These are phyloP conservation scores for Lathyrus aphaca DNA, from an alignment of 306 rosid genomes.

Conservation along the genomic window DNA sequence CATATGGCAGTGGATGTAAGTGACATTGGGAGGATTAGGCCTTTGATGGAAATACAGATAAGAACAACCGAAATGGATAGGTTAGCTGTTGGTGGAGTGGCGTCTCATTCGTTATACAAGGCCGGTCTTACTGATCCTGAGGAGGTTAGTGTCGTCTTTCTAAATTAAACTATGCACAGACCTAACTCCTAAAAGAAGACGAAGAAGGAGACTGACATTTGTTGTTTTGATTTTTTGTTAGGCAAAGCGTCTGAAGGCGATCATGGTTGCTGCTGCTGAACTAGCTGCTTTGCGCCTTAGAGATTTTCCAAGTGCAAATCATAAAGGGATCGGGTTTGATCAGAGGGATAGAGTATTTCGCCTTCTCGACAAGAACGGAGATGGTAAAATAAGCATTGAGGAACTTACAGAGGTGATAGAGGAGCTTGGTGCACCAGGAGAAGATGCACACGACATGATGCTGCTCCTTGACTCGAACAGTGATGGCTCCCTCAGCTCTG, in stretches of 20 bases:
- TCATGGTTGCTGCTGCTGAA: slow-evolving; percentile 90
- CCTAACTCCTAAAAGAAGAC: slow-evolving; percentile 22
- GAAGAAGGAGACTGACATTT: slow-evolving; percentile 25
- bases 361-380: slow-evolving; percentile 95
- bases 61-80: slow-evolving; percentile 85
- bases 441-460: slow-evolving; percentile 69
- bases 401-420: slow-evolving; percentile 93
- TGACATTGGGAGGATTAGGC: slow-evolving; percentile 60
- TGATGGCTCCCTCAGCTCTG: slow-evolving; percentile 52
- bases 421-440: slow-evolving; percentile 93
- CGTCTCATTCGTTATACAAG: slow-evolving; percentile 95
- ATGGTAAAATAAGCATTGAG: slow-evolving; percentile 86
- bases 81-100: slow-evolving; percentile 76
- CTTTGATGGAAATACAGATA: slow-evolving; percentile 87
- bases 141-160: slow-evolving; percentile 59
- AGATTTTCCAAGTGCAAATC: slow-evolving; percentile 65
- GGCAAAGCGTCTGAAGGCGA: slow-evolving; percentile 87
- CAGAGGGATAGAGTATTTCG: slow-evolving; percentile 70
- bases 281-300: slow-evolving; percentile 85
- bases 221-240: slow-evolving; percentile 42
- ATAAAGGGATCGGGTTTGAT: slow-evolving; percentile 53
- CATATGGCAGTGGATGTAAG: slow-evolving; percentile 95
- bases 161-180: neutral
- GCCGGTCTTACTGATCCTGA: slow-evolving; percentile 88
- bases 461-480: slow-evolving; percentile 48